These are phyloP conservation scores for Trichocladium antarcticum DNA, from an alignment of 495 filamentous ascomycete genomes.

Conservation along the genomic window DNA sequence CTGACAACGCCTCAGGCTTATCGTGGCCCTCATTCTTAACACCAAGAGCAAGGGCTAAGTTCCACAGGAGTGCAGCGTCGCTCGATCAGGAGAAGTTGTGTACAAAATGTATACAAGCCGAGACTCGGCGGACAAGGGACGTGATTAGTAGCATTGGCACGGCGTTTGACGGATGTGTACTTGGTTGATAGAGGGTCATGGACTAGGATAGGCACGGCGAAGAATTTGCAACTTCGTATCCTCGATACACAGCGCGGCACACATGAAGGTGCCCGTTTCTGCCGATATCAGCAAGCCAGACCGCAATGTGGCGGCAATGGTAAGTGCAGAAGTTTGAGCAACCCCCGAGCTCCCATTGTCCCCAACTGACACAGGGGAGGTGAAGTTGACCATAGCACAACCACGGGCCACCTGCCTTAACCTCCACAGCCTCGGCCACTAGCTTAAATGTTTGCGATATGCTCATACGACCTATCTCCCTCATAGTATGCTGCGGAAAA, in stretches of 20 bases:
- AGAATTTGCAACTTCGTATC: constrained; percentile 5
- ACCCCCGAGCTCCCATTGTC: too few relatives aligned
- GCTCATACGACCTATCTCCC: neutral
- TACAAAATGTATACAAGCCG: constrained; percentile 14
- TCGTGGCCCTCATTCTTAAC: constrained; percentile 43
- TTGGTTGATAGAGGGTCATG: constrained; percentile 14
- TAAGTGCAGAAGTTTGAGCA: too few relatives aligned
- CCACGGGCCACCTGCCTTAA: too few relatives aligned
- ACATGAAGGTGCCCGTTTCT: neutral
- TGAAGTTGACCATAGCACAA: too few relatives aligned
- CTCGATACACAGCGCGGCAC: neutral
- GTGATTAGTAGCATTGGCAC: constrained; percentile 22
- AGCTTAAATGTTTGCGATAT: too few relatives aligned
- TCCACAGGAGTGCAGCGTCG: neutral
- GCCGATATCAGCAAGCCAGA: too few relatives aligned
- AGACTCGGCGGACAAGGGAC: constrained; percentile 3
- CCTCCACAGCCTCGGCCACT: too few relatives aligned
- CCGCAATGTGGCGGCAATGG: too few relatives aligned
- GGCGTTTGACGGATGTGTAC: constrained; percentile 23
- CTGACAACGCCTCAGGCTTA: constrained; percentile 26
- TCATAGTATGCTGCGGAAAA: neutral
- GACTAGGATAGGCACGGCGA: constrained; percentile 1
- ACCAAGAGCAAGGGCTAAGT: constrained; percentile 44
- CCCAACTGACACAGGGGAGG: too few relatives aligned
- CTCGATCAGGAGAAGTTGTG: constrained; percentile 5